Percentiles rank a stretch among this genome's conserved stretches.
These are phyloP conservation scores for Aphanomyces cochlioides DNA, from an alignment of 352 stramenopile species.

Conservation along the genomic window DNA sequence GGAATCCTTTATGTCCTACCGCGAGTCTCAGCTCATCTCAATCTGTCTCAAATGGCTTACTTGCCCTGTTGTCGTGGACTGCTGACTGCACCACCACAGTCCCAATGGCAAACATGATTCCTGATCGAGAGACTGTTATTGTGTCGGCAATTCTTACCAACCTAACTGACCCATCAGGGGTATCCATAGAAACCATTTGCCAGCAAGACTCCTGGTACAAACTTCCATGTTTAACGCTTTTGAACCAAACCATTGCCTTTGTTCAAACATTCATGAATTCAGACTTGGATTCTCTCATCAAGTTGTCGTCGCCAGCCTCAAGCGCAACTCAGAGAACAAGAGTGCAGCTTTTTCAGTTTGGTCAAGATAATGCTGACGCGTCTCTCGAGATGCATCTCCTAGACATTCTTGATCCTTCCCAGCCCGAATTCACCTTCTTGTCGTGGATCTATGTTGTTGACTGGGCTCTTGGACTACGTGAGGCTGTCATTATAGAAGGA, in stretches of 20 bases:
- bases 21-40: neutral
- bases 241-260: neutral
- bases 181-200: neutral
- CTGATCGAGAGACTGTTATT: neutral
- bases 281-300: neutral
- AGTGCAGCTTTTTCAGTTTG: neutral
- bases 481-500: slow-evolving; percentile 16
- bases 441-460: slow-evolving; percentile 13
- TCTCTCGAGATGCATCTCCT: neutral
- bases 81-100: neutral
- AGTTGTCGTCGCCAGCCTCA: neutral
- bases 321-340: neutral
- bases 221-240: neutral
- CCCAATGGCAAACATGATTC: neutral
- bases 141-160: neutral
- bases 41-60: neutral
- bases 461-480: slow-evolving; percentile 11
- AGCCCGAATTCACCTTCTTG: slow-evolving; percentile 15
- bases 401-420: neutral
- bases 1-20: slow-evolving; percentile 1
- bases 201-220: neutral
- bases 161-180: neutral
- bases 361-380: neutral
- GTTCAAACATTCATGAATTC: neutral
- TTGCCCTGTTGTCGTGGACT: neutral